phyloP scores from a whole-genome alignment of 352 stramenopile genomes.

The Globisporangium canariense region DNA sequence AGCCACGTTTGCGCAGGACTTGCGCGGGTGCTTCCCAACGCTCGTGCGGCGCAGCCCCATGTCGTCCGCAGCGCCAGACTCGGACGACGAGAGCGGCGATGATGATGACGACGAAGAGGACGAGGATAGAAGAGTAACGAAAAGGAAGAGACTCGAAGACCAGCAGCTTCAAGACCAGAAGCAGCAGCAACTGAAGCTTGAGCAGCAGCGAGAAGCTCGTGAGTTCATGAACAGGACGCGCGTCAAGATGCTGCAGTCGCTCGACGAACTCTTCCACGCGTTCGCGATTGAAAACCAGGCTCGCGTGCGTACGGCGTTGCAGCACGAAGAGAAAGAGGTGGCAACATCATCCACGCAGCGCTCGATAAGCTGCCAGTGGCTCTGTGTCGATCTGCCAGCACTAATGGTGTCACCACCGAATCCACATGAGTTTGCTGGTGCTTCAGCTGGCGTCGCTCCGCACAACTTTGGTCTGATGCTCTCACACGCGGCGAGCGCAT shows the following conservation, averaged over 20 bases:
- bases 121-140: neutral
- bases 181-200: neutral
- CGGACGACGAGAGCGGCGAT: slow-evolving; percentile 27
- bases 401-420: neutral
- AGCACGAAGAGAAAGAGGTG: slow-evolving; percentile 16
- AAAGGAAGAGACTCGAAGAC: slow-evolving; percentile 10
- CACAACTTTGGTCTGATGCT: slow-evolving; percentile 70
- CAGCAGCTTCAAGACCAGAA: slow-evolving; percentile 2
- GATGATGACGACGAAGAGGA: slow-evolving; percentile 9
- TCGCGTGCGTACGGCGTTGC: slow-evolving; percentile 27
- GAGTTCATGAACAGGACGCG: slow-evolving; percentile 33
- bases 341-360: slow-evolving; percentile 2
- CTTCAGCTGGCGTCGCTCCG: neutral
- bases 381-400: slow-evolving; percentile 57
- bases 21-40: slow-evolving; percentile 62
- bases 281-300: slow-evolving; percentile 35
- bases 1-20: slow-evolving; percentile 44
- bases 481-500: slow-evolving; percentile 23
- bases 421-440: neutral
- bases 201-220: slow-evolving; percentile 6
- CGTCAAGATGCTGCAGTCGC: slow-evolving; percentile 40
- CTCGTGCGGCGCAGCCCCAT: slow-evolving; percentile 53
- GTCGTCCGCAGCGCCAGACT: slow-evolving; percentile 21
- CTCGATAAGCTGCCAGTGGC: slow-evolving; percentile 31
- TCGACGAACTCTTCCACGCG: slow-evolving; percentile 35